A percentile compares a stretch with the other conserved stretches of the same genome.
Conservation (phyloP, 352 stramenopile genomes). For the Phytophthora brassicae region DNA sequence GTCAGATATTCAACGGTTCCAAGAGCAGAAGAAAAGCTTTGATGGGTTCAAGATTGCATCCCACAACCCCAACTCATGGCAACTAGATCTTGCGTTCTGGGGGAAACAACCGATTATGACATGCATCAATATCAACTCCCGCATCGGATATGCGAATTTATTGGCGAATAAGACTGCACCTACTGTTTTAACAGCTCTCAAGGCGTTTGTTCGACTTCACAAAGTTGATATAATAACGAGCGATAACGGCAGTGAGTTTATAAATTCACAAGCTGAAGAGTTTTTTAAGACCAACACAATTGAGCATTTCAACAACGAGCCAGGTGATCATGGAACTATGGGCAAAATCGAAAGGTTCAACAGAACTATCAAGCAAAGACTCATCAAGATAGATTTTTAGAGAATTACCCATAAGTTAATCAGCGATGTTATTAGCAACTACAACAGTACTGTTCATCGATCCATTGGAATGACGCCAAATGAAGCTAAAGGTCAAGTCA, state of each 20-base stretch:
- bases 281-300: conserved; percentile 16
- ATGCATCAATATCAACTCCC: conserved; percentile 31
- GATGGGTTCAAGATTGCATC: neutral
- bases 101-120: conserved; percentile 16
- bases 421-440: conserved; percentile 15
- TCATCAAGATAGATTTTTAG: conserved; percentile 18
- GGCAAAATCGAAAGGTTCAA: conserved; percentile 35
- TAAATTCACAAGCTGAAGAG: conserved; percentile 4
- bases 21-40: neutral
- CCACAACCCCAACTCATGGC: conserved; percentile 8
- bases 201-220: conserved; percentile 11
- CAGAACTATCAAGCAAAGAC: conserved; percentile 20
- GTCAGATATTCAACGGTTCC: neutral
- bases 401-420: conserved; percentile 6
- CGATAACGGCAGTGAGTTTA: conserved; percentile 29
- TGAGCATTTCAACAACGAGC: conserved; percentile 17
- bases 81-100: conserved; percentile 26
- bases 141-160: conserved; percentile 23
- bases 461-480: conserved; percentile 20
- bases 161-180: conserved; percentile 9
- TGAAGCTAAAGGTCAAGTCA: conserved; percentile 18
- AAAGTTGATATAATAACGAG: conserved; percentile 14
- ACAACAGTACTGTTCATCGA: conserved; percentile 19
- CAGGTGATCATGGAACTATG: conserved; percentile 22
- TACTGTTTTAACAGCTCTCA: conserved; percentile 6